phyloP scores from a whole-genome alignment of 2,329 filamentous ascomycete species.

The Cercospora sp. region DNA sequence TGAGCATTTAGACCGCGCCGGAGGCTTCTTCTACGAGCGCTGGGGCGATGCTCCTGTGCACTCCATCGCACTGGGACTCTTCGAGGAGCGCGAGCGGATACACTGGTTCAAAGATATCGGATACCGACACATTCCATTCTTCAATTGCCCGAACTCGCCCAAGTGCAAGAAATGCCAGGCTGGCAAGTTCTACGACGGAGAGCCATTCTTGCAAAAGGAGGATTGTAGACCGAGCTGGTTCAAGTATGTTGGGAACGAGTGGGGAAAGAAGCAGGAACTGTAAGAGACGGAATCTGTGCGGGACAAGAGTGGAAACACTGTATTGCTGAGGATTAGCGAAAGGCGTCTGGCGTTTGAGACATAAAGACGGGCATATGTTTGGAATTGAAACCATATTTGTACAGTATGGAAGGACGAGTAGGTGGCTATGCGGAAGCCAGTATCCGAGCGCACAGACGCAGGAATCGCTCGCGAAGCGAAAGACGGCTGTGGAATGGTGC shows the following conservation, averaged over 20 bases:
- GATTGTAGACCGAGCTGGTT: constrained; percentile 98
- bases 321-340: constrained; percentile 19
- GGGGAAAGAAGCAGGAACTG: constrained; percentile 11
- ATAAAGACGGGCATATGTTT: neutral
- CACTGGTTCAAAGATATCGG: constrained; percentile 97
- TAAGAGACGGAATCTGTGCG: neutral
- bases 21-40: constrained; percentile 97
- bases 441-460: neutral
- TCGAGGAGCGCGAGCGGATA: constrained; percentile 88
- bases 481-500: neutral
- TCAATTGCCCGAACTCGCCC: constrained; percentile 95
- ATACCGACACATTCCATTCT: constrained; percentile 97
- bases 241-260: constrained; percentile 74
- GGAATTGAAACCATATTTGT: neutral
- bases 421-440: neutral
- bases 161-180: constrained; percentile 89
- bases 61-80: constrained; percentile 86
- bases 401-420: neutral
- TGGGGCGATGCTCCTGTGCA: constrained; percentile 99
- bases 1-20: constrained; percentile 86
- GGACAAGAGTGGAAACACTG: constrained; percentile 1
- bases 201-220: constrained; percentile 79
- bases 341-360: constrained; percentile 16
- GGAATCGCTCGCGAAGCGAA: neutral
- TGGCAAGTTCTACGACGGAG: constrained; percentile 86